phyloP scores from a whole-genome alignment of 495 filamentous ascomycete species.

The Trichocladium uniseriatum region DNA sequence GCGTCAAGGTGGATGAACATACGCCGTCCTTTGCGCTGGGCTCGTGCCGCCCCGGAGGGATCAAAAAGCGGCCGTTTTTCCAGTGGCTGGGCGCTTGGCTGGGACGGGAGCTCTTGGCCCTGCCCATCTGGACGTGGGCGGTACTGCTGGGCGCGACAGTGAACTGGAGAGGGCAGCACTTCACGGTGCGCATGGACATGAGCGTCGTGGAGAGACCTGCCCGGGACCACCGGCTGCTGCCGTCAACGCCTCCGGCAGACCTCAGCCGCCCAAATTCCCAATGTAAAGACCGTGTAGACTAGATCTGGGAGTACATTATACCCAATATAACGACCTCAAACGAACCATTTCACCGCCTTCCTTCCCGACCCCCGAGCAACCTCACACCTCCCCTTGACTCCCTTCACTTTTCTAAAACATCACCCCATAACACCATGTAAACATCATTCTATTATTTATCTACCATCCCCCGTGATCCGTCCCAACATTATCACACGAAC shows the following conservation, averaged over 20 bases:
- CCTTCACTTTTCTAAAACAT: neutral
- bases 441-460: no score
- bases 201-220: constrained; percentile 52
- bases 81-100: constrained; percentile 80
- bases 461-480: no score
- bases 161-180: constrained; percentile 73
- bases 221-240: neutral
- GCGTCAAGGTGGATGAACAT: constrained; percentile 60
- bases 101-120: constrained; percentile 68
- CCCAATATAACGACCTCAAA: neutral
- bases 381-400: no score
- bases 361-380: no score
- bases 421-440: no score
- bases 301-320: constrained; percentile 2
- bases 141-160: constrained; percentile 76
- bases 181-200: constrained; percentile 79
- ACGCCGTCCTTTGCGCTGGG: constrained; percentile 64
- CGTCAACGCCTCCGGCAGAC: neutral
- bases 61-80: constrained; percentile 45
- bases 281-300: constrained; percentile 28
- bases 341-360: no score
- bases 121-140: constrained; percentile 83
- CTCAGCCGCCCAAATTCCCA: constrained; percentile 10
- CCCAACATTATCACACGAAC: no score
- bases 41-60: constrained; percentile 23